A percentile compares a stretch with the other conserved stretches of the same genome.
Evolutionary conservation across 805 yeast species (phyloP).

Genomic region (Kodamaea neixiangensis): DNA sequence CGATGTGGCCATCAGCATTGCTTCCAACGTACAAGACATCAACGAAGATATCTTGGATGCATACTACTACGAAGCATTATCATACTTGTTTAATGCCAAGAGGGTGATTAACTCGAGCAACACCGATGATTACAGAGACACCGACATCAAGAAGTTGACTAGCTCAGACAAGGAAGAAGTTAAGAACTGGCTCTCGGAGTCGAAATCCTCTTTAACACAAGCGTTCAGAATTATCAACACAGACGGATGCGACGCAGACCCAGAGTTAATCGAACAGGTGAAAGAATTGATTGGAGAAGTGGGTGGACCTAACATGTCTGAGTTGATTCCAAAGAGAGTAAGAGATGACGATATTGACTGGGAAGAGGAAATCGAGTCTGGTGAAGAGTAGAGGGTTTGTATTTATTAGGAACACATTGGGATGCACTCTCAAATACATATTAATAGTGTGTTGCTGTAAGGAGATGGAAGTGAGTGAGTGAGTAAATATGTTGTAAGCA

Average conservation of each 20-base stretch:
- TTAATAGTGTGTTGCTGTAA: background rate
- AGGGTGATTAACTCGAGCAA: slow-evolving; percentile 33
- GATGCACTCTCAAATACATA: background rate
- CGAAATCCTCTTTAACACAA: slow-evolving; percentile 46
- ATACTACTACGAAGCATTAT: slow-evolving; percentile 80
- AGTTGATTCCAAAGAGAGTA: slow-evolving; percentile 35
- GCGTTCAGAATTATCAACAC: slow-evolving; percentile 44
- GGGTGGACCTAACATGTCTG: slow-evolving; percentile 61
- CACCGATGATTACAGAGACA: slow-evolving; percentile 44
- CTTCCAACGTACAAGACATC: slow-evolving; percentile 66
- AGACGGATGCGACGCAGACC: slow-evolving; percentile 49
- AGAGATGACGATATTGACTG: slow-evolving; percentile 46
- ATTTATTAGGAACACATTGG: background rate
- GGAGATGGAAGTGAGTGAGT: background rate
- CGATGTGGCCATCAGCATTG: slow-evolving; percentile 67
- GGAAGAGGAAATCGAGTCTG: slow-evolving; percentile 50
- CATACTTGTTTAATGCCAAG: slow-evolving; percentile 52
- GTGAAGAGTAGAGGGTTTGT: background rate
- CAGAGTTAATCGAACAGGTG: slow-evolving; percentile 60
- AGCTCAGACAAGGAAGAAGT: slow-evolving; percentile 30
- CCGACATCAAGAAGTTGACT: slow-evolving; percentile 23
- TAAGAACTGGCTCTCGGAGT: slow-evolving; percentile 34
- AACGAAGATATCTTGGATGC: slow-evolving; percentile 85
- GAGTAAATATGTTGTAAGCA: too few species aligned
- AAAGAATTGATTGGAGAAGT: slow-evolving; percentile 49